A percentile compares a stretch with the other conserved stretches of the same genome.
Evolutionary conservation across 345 rosid genomes (phyloP).

Genomic region (Eucalyptus tenuipes): DNA sequence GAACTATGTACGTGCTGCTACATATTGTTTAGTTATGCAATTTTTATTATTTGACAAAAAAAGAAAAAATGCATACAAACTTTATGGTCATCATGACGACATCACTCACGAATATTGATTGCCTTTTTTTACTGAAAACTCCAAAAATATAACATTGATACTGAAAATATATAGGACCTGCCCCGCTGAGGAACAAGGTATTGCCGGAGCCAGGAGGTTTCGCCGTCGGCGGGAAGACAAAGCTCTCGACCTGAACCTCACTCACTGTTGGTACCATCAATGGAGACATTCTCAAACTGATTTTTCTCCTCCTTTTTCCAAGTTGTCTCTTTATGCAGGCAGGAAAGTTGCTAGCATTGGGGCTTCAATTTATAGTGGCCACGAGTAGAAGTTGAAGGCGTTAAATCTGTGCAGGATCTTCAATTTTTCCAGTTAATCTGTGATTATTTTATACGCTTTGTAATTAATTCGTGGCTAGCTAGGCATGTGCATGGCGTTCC

Average conservation of each 20-base stretch:
- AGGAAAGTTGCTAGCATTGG: not conserved
- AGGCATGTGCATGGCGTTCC: no score
- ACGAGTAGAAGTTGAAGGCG: not conserved
- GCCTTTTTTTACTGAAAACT: not conserved
- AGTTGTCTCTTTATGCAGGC: not conserved
- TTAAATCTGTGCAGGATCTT: not conserved
- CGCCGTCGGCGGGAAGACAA: slow-evolving; percentile 30
- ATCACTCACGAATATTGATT: not conserved
- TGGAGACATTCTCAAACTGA: not conserved
- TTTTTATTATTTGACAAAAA: no score
- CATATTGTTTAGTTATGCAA: not conserved
- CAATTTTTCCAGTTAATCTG: no score
- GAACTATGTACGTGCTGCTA: not conserved
- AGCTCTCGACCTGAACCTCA: slow-evolving; percentile 26
- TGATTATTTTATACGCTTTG: not conserved
- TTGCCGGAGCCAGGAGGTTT: slow-evolving; percentile 56
- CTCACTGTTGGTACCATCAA: slow-evolving; percentile 12
- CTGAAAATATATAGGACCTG: slow-evolving; percentile 15
- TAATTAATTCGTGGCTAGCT: not conserved
- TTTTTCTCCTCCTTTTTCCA: not conserved
- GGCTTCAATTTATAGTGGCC: not conserved
- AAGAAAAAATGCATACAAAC: not conserved
- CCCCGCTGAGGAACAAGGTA: slow-evolving; percentile 60
- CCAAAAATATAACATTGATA: not conserved
- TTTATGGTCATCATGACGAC: no score